Conservation (phyloP, 2,329 filamentous ascomycete species). For the Monosporascus sp. region DNA sequence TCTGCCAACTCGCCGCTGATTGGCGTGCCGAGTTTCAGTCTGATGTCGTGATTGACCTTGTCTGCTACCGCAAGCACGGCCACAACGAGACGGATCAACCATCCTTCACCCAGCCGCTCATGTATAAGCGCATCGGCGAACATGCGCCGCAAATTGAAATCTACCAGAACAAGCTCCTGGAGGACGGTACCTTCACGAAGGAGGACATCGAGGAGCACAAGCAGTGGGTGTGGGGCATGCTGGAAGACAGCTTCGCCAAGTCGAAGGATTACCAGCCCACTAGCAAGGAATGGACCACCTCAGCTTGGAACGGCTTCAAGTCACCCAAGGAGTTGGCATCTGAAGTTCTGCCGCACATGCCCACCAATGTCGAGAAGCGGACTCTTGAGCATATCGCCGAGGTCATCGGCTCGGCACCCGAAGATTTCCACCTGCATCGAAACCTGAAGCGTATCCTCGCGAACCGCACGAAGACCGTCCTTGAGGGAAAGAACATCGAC, state of each 20-base stretch:
- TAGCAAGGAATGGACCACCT: constrained; percentile 97
- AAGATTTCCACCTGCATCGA: constrained; percentile 83
- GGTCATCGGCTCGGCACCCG: constrained; percentile 71
- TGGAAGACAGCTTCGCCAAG: constrained; percentile 94
- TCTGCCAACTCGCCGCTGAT: constrained; percentile 93
- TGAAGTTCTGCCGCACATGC: constrained; percentile 86
- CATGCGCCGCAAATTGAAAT: constrained; percentile 83
- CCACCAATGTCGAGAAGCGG: constrained; percentile 71
- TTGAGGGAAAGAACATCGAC: constrained; percentile 91
- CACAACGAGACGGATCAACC: constrained; percentile 99
- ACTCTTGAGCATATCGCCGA: constrained; percentile 77
- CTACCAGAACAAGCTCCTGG: constrained; percentile 84
- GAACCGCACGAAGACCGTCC: constrained; percentile 85
- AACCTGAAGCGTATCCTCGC: constrained; percentile 95
- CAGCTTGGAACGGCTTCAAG: constrained; percentile 99
- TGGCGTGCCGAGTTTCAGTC: constrained; percentile 99
- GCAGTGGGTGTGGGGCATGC: constrained; percentile 99
- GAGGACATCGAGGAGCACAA: constrained; percentile 98
- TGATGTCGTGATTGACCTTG: constrained; percentile 95
- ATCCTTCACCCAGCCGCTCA: constrained; percentile 97
- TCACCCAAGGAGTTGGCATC: constrained; percentile 95
- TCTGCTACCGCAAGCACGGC: constrained; percentile 98
- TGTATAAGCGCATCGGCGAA: constrained; percentile 95
- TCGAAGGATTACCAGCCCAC: constrained; percentile 97
- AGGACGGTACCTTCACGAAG: constrained; percentile 93